Evolutionary conservation across 495 filamentous ascomycete species (phyloP), one percentile per base, ranked within the genome.

Genomic region (Hypoxylon crocopeplum): DNA sequence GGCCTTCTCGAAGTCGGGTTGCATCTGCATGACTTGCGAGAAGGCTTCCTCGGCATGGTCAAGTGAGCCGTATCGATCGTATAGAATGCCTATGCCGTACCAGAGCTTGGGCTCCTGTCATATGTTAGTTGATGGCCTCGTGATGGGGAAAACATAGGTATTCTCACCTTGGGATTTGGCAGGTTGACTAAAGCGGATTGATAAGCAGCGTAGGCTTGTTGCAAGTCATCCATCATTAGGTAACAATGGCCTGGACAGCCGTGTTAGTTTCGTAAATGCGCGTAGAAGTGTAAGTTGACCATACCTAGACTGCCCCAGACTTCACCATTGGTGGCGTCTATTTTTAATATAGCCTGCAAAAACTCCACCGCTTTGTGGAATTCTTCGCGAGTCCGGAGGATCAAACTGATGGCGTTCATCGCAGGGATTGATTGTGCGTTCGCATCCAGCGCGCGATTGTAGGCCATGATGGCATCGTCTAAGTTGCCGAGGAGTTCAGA

Each of bases 1-100:
- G 41, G 94, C 92, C 80, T 99, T 99, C 69, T 99, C 94, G 56
- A 98, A 99, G 66, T 93, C 87, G 1, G 94, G 94, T 47, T 94
- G 88, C 93, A 99, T 99, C 56, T 89, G 86, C 94, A 99, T 98
- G 48, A 99, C 94, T 68, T 99, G 91, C 2, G 94, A 96, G 72
- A 98, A 98, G 11, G 94, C 94, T 69, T 98, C 95, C 69, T 99
- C 94, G 59, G 94, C 94, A 76, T 98, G 95, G 59, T 99, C 94
- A 36, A 97, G 84, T 7, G 93, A 97, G 0, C 94, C 94, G 68
- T 98, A 99, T 32, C 94, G 85, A 69, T 99, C 94, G 63, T 99
- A 99, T 2, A 99, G 76, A 47, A 99, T 99, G 32, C 94, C 94
- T 48, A 99, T 99, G 15, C 94, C 94, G 69, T 99, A 99, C 94